Conservation (phyloP, 345 rosid species). For the Ceriops tagal region DNA sequence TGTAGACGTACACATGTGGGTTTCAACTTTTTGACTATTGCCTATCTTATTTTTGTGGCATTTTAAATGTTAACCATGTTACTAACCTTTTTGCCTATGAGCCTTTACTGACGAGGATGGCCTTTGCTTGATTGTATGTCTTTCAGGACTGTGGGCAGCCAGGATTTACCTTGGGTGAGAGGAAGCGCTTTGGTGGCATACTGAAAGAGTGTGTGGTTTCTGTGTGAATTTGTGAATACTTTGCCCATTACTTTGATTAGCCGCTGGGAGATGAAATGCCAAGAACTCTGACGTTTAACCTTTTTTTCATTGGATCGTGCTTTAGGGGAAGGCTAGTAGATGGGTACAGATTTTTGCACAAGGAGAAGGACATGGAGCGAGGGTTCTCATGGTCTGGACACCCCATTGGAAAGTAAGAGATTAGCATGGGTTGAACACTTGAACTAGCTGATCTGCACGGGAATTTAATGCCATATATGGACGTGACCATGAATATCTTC, state of each 20-base stretch:
- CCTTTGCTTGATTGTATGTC: conserved; percentile 12
- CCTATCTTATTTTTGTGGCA: neutral
- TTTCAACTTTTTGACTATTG: neutral
- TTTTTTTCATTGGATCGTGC: conserved; percentile 17
- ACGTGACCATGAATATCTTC: neutral
- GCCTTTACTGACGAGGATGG: neutral
- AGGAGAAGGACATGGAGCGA: conserved; percentile 75
- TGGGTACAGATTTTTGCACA: conserved; percentile 78
- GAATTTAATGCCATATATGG: neutral
- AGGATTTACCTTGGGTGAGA: conserved; percentile 89
- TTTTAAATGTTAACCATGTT: neutral
- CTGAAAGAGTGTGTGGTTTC: conserved; percentile 60
- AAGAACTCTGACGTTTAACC: neutral
- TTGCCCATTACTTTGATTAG: neutral
- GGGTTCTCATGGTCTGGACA: conserved; percentile 97
- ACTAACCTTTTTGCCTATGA: neutral
- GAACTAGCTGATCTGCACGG: neutral
- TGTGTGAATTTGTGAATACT: too few species aligned
- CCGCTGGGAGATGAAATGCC: conserved; percentile 2
- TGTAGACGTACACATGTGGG: too few species aligned
- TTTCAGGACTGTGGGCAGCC: conserved; percentile 92
- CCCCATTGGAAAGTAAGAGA: conserved; percentile 84
- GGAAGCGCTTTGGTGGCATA: conserved; percentile 72
- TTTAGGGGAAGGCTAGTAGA: conserved; percentile 81
- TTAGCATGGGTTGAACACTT: neutral